Conservation (phyloP, 2,329 filamentous ascomycete genomes). For the Diaporthe sp. region DNA sequence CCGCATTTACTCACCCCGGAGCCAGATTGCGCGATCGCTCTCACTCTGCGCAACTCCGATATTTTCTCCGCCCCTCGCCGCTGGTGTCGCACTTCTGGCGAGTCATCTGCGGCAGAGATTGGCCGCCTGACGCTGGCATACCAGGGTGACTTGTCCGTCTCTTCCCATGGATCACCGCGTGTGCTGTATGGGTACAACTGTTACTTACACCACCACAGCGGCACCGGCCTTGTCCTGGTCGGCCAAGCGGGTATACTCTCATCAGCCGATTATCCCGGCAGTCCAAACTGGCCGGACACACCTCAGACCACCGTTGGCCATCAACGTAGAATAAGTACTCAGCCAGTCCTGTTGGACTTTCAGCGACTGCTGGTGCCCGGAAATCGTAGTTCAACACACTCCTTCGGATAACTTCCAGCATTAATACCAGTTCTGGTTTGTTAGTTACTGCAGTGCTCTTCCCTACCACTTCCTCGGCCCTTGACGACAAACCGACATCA, state of each 20-base stretch:
- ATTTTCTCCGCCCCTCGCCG: slow-evolving; percentile 46
- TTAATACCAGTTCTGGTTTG: background rate
- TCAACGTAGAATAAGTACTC: slow-evolving; percentile 13
- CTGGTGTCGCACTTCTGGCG: background rate
- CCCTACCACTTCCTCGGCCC: too few species aligned
- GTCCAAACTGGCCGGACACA: background rate
- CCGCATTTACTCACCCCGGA: slow-evolving; percentile 42
- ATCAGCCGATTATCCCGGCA: slow-evolving; percentile 22
- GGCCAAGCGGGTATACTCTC: slow-evolving; percentile 18
- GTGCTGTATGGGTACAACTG: background rate
- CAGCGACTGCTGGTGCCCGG: background rate
- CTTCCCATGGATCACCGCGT: background rate
- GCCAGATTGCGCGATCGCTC: slow-evolving; percentile 39
- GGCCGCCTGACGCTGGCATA: background rate
- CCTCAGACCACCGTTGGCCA: background rate
- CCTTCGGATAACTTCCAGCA: background rate
- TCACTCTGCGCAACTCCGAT: slow-evolving; percentile 41
- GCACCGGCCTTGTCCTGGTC: slow-evolving; percentile 8
- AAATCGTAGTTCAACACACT: background rate
- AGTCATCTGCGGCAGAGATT: slow-evolving; percentile 4
- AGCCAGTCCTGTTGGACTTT: background rate
- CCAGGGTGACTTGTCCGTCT: background rate
- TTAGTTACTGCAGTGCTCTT: background rate
- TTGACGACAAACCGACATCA: slow-evolving; percentile 43
- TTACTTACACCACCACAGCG: background rate